Evolutionary conservation across 1,139 yeast genomes (phyloP), one percentile per base, ranked within the genome.

Genomic region (Saccharomyces uvarum): DNA sequence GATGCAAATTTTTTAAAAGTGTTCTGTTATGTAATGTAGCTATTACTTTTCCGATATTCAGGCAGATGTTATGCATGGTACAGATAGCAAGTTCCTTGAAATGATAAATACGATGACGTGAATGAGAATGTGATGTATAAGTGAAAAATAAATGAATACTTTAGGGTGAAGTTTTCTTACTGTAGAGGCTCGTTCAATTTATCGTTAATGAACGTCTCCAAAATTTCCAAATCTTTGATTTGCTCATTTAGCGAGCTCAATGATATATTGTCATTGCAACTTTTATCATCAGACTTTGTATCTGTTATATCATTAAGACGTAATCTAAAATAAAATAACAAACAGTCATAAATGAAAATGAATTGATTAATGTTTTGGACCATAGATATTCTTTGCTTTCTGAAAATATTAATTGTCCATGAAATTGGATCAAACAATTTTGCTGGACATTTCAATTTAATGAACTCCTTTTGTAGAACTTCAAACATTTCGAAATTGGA

Each of bases 361-460:
- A 82, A 88, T 70, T 88, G 96, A 56, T 89, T 77, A 58, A 87
- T 73, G 59, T 83, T 86, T 68, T 88, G 96, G 6, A 88, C 96
- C 95, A 88, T 88, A 13, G 91, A 85, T 26, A 88, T 77, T 58
- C 96, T 75, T 68, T 88, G 95, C 58, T 80, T 75, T 61, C 96
- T 76, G 59, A 88, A 79, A 52, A 77, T 78, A 61, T 84, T 72
- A 32, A 73, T 72, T 24, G 70, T 65, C 61, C 72, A 67, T 38
- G 69, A 71, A 6, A 88, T 75, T 32, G 84, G 77, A 69, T 86
- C 93, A 51, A 63, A 66, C 11, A 57, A 42, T 24, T 59, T 60
- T 4, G 47, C 51, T 8, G 44, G 51, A 9, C 9, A 24, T n/a
- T 47, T 42, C 21, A 33, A 32, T 41, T 52, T 14, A 47, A 46